A percentile compares a stretch with the other conserved stretches of the same genome.
Evolutionary conservation across 768 basidiomycete genomes (phyloP).

Genomic region (Lactarius psammicola): DNA sequence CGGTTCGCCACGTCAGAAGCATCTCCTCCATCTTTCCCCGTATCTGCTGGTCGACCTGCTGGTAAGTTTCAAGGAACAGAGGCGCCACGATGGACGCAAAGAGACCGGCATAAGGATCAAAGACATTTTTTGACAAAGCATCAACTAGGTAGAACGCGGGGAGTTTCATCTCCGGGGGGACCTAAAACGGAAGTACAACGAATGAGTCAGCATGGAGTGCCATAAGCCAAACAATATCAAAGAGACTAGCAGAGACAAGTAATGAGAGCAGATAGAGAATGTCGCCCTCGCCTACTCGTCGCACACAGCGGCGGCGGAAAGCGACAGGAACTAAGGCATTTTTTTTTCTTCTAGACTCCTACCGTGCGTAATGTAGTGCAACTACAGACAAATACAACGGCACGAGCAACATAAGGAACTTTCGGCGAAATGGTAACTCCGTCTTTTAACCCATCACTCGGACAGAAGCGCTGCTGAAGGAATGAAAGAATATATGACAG

Average conservation of each 20-base stretch:
- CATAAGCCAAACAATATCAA: slow-evolving; percentile 24
- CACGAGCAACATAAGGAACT: slow-evolving; percentile 12
- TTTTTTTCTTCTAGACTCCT: slow-evolving; percentile 20
- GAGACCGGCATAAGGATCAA: slow-evolving; percentile 83
- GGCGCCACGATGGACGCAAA: slow-evolving; percentile 81
- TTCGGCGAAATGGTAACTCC: slow-evolving; percentile 11
- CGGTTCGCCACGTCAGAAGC: slow-evolving; percentile 91
- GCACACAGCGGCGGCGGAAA: slow-evolving; percentile 19
- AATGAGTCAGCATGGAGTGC: slow-evolving; percentile 68
- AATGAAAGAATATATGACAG: slow-evolving; percentile 26
- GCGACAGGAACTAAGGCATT: slow-evolving; percentile 2
- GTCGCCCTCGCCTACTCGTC: slow-evolving; percentile 15
- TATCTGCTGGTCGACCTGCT: slow-evolving; percentile 77
- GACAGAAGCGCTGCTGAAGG: neutral
- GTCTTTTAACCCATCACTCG: slow-evolving; percentile 17
- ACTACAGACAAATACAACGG: slow-evolving; percentile 20
- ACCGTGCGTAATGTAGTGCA: slow-evolving; percentile 22
- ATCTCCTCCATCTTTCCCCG: slow-evolving; percentile 98
- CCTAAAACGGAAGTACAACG: slow-evolving; percentile 50
- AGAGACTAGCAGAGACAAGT: slow-evolving; percentile 27
- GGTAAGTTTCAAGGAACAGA: slow-evolving; percentile 85
- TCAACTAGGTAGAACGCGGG: slow-evolving; percentile 95
- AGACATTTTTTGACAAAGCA: slow-evolving; percentile 96
- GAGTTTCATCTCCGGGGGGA: slow-evolving; percentile 84
- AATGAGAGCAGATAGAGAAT: neutral